Percentiles rank a stretch among this genome's conserved stretches.
phyloP scores from a whole-genome alignment of 495 filamentous ascomycete genomes.

The Penicillium chermesinum region DNA sequence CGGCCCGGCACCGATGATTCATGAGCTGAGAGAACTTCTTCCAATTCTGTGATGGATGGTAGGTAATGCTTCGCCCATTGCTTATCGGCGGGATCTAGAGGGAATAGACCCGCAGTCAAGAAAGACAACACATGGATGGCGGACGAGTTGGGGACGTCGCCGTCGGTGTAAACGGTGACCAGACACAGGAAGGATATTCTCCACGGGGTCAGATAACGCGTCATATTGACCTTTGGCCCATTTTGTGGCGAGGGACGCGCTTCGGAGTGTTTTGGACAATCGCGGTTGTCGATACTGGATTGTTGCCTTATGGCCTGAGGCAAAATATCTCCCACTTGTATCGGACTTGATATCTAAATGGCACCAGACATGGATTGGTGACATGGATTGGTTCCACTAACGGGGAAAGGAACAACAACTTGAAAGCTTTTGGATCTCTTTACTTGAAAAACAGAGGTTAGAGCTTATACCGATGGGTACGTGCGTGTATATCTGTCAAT shows the following conservation, averaged over 20 bases:
- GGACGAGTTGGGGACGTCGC: constrained; percentile 64
- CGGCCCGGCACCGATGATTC: constrained; percentile 69
- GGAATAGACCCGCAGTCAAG: constrained; percentile 67
- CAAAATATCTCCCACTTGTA: no score
- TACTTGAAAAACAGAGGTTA: no score
- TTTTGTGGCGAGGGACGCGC: constrained; percentile 14
- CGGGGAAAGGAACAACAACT: no score
- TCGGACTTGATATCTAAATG: no score
- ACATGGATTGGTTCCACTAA: no score
- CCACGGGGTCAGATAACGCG: constrained; percentile 77
- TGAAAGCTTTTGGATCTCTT: no score
- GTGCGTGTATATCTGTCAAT: no score
- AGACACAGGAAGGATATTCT: constrained; percentile 80
- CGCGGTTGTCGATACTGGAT: not conserved
- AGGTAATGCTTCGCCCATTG: constrained; percentile 43
- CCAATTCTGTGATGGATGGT: constrained; percentile 61
- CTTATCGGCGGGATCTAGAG: constrained; percentile 36
- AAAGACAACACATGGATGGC: constrained; percentile 84
- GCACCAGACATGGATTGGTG: no score
- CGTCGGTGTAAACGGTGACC: constrained; percentile 72
- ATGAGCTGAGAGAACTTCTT: constrained; percentile 55
- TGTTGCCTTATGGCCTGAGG: not conserved
- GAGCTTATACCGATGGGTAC: no score
- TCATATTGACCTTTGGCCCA: constrained; percentile 45
- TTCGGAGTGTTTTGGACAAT: not conserved